phyloP scores from a whole-genome alignment of 2,329 filamentous ascomycete species.

The Pyricularia pennisetigena region DNA sequence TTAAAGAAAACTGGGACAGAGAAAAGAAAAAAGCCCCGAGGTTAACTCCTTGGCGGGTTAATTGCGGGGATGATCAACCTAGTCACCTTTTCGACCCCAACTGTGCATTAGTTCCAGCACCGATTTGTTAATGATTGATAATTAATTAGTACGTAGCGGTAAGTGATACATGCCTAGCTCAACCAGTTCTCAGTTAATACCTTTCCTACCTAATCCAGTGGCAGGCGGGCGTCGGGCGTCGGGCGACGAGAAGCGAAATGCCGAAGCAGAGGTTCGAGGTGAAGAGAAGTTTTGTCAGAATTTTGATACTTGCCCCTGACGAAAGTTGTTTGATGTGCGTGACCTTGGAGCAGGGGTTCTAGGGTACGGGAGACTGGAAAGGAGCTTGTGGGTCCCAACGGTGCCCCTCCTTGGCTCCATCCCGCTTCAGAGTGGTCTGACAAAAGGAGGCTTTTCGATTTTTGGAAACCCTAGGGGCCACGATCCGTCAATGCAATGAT shows the following conservation, averaged over 20 bases:
- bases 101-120: neutral
- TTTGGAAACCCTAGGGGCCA: neutral
- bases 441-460: neutral
- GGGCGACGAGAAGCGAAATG: neutral
- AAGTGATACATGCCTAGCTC: neutral
- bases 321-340: conserved; percentile 15
- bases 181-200: neutral
- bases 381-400: neutral
- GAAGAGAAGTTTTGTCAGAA: neutral
- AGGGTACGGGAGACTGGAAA: neutral
- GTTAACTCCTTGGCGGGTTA: neutral
- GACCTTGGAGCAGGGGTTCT: conserved; percentile 8
- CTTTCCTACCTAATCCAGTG: neutral
- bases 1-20: neutral
- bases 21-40: neutral
- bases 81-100: too few species aligned
- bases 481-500: neutral
- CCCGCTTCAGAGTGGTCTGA: conserved; percentile 5
- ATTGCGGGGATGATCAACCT: neutral
- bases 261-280: neutral
- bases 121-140: too few species aligned
- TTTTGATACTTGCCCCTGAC: conserved; percentile 20
- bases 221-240: neutral
- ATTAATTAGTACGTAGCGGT: neutral
- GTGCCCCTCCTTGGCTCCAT: neutral